Base-by-base conservation (phyloP, 441 rosid genomes). In the Omphalea diandra region DNA sequence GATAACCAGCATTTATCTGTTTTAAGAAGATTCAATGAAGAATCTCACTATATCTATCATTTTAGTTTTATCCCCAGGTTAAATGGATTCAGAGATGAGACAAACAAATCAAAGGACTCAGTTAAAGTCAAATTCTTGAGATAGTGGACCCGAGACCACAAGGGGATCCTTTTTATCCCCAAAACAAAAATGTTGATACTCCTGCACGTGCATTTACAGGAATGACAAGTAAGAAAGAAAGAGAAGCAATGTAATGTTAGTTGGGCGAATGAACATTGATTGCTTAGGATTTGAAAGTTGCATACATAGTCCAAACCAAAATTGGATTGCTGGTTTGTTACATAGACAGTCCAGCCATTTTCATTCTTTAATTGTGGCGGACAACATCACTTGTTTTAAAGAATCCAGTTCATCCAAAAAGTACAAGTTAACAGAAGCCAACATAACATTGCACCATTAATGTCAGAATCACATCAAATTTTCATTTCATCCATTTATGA, bases 391-490 rank as follows among this genome's bases (percentile, higher is more conserved):
- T 18, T 56, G 24, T n/a, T 31, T 57, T 56, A 41, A 18, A 50
- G 47, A 46, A 4, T 50, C 0, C 55, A 2, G 33, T 44, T 33
- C 43, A 32, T 69, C 18, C 22, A 17, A 38, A 67, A 54, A 38
- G 36, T 38, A 54, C 1, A 66, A 26, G 24, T 20, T 65, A n/a
- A 22, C 9, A 57, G 43, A 35, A 49, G 33, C 10, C 57, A 9
- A 6, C 18, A 3, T 31, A 18, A 24, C 10, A n/a, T 15, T 55
- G 49, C 29, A 40, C 35, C 56, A 56, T 57, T 26, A 57, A 40
- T 62, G 11, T 41, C 44, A 67, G 33, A 35, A 65, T 50, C n/a
- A 32, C 29, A 64, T 27, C 47, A 57, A n/a, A 69, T 7, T 69
- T 20, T 32, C 64, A 58, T 22, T 46, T 49, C 57, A 32, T 59